These are phyloP conservation scores for Pseudogymnoascus sp. DNA, from an alignment of 2,329 filamentous ascomycete genomes.

Conservation along the genomic window DNA sequence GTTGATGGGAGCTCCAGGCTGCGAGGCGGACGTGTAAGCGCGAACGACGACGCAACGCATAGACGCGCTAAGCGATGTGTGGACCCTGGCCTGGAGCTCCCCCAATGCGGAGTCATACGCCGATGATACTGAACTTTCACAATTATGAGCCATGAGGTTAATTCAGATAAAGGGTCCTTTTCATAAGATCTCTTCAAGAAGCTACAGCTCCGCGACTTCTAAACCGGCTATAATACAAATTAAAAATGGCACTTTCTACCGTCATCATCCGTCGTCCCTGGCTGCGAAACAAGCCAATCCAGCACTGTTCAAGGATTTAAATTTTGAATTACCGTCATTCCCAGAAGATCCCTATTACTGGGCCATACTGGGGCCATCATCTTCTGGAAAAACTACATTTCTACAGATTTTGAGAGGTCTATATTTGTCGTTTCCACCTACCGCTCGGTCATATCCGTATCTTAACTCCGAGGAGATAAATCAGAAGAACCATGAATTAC, in stretches of 20 bases:
- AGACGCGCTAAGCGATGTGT: conserved; percentile 12
- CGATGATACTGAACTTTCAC: neutral
- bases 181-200: neutral
- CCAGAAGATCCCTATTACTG: conserved; percentile 52
- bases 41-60: neutral
- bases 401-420: conserved; percentile 70
- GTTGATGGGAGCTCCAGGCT: conserved; percentile 14
- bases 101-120: conserved; percentile 17
- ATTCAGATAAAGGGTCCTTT: neutral
- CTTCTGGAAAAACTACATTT: conserved; percentile 72
- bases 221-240: conserved; percentile 60
- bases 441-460: conserved; percentile 69
- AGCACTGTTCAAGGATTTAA: conserved; percentile 63
- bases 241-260: conserved; percentile 73
- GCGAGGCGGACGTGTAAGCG: conserved; percentile 12
- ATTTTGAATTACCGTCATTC: conserved; percentile 58
- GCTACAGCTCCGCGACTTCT: conserved; percentile 4
- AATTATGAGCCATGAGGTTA: conserved; percentile 8
- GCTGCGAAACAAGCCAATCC: conserved; percentile 45
- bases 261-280: conserved; percentile 54
- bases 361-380: conserved; percentile 74
- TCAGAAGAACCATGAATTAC: conserved; percentile 39
- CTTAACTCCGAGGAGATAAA: conserved; percentile 50
- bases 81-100: conserved; percentile 10
- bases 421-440: conserved; percentile 66